phyloP scores from a whole-genome alignment of 2,329 filamentous ascomycete genomes.

The Didymella arachidicola region DNA sequence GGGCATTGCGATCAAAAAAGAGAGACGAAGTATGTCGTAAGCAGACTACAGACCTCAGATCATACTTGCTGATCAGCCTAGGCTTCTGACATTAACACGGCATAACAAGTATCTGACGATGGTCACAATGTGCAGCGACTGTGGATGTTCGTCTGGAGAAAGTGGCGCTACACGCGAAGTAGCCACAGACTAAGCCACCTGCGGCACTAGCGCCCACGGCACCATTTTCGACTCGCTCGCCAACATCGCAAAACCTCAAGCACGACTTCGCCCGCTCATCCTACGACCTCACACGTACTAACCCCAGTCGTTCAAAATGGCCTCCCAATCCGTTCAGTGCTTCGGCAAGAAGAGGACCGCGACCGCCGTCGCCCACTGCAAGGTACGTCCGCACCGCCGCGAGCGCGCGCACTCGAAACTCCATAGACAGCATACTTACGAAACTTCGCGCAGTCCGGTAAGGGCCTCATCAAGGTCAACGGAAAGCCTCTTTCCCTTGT shows the following conservation, averaged over 20 bases:
- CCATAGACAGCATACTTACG: slow-evolving; percentile 37
- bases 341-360: slow-evolving; percentile 86
- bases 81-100: not conserved
- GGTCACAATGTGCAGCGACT: slow-evolving; percentile 1
- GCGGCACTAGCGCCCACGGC: slow-evolving; percentile 21
- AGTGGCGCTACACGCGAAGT: slow-evolving; percentile 9
- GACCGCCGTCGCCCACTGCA: slow-evolving; percentile 88
- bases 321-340: slow-evolving; percentile 73
- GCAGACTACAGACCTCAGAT: too few relatives aligned
- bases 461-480: slow-evolving; percentile 98
- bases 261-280: slow-evolving; percentile 34
- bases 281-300: slow-evolving; percentile 43
- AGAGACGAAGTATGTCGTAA: too few relatives aligned
- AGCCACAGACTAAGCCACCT: slow-evolving; percentile 1
- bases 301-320: slow-evolving; percentile 51
- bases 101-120: not conserved
- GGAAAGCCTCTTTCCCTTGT: slow-evolving; percentile 93
- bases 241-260: slow-evolving; percentile 23
- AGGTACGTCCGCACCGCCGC: slow-evolving; percentile 64
- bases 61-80: too few relatives aligned
- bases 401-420: slow-evolving; percentile 22
- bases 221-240: slow-evolving; percentile 31
- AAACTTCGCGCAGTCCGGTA: slow-evolving; percentile 64
- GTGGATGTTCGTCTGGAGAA: not conserved
- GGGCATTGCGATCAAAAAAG: not conserved